A percentile compares a stretch with the other conserved stretches of the same genome.
Conservation (phyloP, 2,329 filamentous ascomycete genomes). For the Pezicula neosporulosa region DNA sequence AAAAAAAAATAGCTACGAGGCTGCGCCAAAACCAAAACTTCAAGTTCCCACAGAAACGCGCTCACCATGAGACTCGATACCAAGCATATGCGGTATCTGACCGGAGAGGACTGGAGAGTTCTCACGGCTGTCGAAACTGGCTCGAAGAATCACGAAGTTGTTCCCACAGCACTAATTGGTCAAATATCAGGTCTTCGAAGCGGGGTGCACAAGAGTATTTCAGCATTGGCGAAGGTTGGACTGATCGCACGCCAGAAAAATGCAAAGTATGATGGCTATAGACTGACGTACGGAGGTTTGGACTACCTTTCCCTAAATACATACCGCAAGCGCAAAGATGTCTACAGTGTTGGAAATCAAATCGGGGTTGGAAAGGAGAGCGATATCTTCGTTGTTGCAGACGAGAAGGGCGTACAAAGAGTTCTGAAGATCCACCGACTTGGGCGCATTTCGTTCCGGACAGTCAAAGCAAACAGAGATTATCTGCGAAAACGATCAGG, state of each 20-base stretch:
- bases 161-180: constrained; percentile 85
- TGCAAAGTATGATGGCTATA: constrained; percentile 95
- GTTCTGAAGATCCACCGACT: constrained; percentile 96
- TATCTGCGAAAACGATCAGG: constrained; percentile 80
- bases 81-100: constrained; percentile 87
- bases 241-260: constrained; percentile 93
- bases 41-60: background rate
- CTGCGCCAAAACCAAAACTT: constrained; percentile 8
- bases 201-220: constrained; percentile 84
- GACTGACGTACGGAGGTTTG: constrained; percentile 91
- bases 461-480: constrained; percentile 92
- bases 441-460: constrained; percentile 93
- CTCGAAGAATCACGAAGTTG: constrained; percentile 94
- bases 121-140: constrained; percentile 90
- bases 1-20: constrained; percentile 4
- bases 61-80: constrained; percentile 90
- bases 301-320: constrained; percentile 97
- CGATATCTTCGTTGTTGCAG: constrained; percentile 91
- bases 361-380: constrained; percentile 97
- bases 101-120: constrained; percentile 90
- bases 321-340: constrained; percentile 71
- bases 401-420: constrained; percentile 69
- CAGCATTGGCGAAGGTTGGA: constrained; percentile 84
- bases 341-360: constrained; percentile 92
- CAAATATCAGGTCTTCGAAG: constrained; percentile 79